Evolutionary conservation across 2,329 filamentous ascomycete genomes (phyloP), one percentile per base, ranked within the genome.

Genomic region (Knufia fluminis): DNA sequence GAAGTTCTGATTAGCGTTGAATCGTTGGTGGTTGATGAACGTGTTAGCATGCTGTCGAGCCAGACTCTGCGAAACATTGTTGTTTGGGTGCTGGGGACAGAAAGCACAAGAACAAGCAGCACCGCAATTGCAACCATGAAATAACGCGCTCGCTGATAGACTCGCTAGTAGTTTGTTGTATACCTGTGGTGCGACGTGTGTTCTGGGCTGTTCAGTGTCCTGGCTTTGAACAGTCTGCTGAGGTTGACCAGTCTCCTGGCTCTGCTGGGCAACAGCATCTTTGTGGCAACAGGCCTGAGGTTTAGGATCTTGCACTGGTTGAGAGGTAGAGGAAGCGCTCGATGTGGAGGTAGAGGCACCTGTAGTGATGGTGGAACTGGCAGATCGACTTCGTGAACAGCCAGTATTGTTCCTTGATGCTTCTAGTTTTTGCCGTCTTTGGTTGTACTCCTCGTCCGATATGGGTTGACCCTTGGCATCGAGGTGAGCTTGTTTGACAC

Each of bases 61-160:
- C 20, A 54, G 48, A 33, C 55, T 54, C 46, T 54, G 54, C 3
- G 57, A 57, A 8, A 57, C 55, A 10, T 50, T 44, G 28, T 58
- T 60, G 54, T 59, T 59, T 19, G 59, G 57, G 50, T 60, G 59
- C 22, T 58, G 52, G 12, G 57, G 57, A 52, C 59, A 60, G 45
- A 57, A 59, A 9, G 56, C 49, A 52, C 59, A 60, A 24, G 53
- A 51, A 51, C 59, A 60, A 17, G 44, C 51, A 3, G 53, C 48
- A 10, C 59, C 59, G 47, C 59, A 60, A 24, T 56, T 56, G 50
- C 59, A 60, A 20, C 51, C 45, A 23, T 43, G 48, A 23, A 45
- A 46, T 2, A 51, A 45, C 26, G 51, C 50, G 33, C 4, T 36
- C 52, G 47, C 53, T 4, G 51, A 23, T 26, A 16, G 26, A 16